Conservation (phyloP, 1,284 basidiomycete genomes). For the Flammula alnicola region DNA sequence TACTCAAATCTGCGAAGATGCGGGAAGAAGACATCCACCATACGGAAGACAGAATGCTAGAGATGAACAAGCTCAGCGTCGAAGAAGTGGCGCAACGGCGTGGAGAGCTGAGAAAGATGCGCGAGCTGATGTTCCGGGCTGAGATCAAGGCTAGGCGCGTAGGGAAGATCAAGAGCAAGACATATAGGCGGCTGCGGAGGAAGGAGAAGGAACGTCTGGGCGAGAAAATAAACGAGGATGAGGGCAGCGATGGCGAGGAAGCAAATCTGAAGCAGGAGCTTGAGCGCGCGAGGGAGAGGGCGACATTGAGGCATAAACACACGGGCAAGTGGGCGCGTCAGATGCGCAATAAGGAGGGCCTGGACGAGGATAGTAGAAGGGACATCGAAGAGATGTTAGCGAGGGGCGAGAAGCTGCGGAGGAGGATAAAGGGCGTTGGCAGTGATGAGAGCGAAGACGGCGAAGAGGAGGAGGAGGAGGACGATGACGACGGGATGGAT, state of each 20-base stretch:
- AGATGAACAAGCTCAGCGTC: slow-evolving; percentile 79
- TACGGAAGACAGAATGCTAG: slow-evolving; percentile 73
- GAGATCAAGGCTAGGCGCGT: slow-evolving; percentile 91
- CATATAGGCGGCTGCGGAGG: slow-evolving; percentile 86
- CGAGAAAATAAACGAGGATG: slow-evolving; percentile 54
- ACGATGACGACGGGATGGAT: slow-evolving; percentile 43
- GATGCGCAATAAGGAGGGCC: slow-evolving; percentile 66
- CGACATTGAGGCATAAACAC: slow-evolving; percentile 84
- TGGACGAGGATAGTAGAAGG: slow-evolving; percentile 67
- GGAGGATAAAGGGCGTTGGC: slow-evolving; percentile 71
- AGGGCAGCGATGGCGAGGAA: slow-evolving; percentile 48
- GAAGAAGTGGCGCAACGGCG: slow-evolving; percentile 86
- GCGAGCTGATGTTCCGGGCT: slow-evolving; percentile 93
- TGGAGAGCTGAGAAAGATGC: slow-evolving; percentile 83
- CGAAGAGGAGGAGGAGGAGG: slow-evolving; percentile 50
- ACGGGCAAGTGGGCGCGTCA: slow-evolving; percentile 82
- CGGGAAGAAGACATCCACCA: slow-evolving; percentile 79
- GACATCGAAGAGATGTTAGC: slow-evolving; percentile 83
- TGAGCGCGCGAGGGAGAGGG: slow-evolving; percentile 82
- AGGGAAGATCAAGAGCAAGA: slow-evolving; percentile 96
- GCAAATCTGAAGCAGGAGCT: slow-evolving; percentile 74
- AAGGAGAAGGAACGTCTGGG: slow-evolving; percentile 72
- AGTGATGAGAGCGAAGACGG: slow-evolving; percentile 56
- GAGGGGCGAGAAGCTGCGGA: slow-evolving; percentile 70
- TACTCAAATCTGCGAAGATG: slow-evolving; percentile 80